These are phyloP conservation scores for Penicillium parvum DNA, from an alignment of 495 filamentous ascomycete species.

Conservation along the genomic window DNA sequence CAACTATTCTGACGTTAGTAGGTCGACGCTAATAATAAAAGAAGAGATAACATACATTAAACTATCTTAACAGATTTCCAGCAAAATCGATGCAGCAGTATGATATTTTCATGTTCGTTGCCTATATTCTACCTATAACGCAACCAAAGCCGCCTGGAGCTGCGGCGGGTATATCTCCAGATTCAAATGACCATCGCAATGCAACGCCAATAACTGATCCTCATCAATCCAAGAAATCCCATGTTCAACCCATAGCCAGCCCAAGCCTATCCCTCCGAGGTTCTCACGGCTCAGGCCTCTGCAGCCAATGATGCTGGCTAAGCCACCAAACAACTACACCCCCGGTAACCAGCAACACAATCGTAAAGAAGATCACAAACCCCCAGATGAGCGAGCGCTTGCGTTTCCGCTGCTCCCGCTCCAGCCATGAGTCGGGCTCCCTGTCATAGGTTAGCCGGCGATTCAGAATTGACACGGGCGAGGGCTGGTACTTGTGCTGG, in stretches of 20 bases:
- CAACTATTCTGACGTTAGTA: not conserved
- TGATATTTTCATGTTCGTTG: constrained; percentile 1
- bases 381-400: constrained; percentile 32
- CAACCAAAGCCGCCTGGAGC: constrained; percentile 19
- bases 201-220: not conserved
- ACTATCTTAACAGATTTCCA: too few species aligned
- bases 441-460: constrained; percentile 9
- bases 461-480: not conserved
- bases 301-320: constrained; percentile 37
- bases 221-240: constrained; percentile 1
- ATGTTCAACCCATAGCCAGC: not conserved
- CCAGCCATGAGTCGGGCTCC: constrained; percentile 32
- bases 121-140: too few species aligned
- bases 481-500: constrained; percentile 14
- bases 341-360: constrained; percentile 24
- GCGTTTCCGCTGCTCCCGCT: constrained; percentile 30
- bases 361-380: constrained; percentile 28
- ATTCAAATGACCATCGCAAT: not conserved
- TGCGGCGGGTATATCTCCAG: constrained; percentile 27
- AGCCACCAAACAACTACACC: constrained; percentile 39
- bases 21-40: too few species aligned
- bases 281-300: constrained; percentile 13
- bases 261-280: not conserved
- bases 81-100: too few species aligned
- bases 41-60: too few species aligned